Evolutionary conservation across 345 rosid genomes (phyloP), one percentile per base, ranked within the genome.

Genomic region (Camelina hispida): DNA sequence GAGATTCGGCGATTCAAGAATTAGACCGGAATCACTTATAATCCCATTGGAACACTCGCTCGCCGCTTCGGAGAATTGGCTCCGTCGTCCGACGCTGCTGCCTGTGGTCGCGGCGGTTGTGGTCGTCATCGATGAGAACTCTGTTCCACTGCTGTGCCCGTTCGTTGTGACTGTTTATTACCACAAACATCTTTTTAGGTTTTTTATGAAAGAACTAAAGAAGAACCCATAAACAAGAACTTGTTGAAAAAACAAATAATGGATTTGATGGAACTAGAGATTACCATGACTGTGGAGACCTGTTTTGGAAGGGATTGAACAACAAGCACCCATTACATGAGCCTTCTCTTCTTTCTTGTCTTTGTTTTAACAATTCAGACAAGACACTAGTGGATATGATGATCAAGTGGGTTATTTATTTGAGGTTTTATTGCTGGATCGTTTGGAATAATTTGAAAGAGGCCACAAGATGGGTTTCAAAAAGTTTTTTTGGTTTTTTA

Each of bases 31-130:
- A 43, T 44, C 43, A 46, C 47, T 71, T 28, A 74, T 59, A 17
- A 60, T 78, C 10, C 77, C 70, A 30, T 13, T 58, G 50, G 77
- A 77, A 18, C 20, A 63, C 28, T 87, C 86, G 51, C 87, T 87
- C 28, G 55, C 81, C 5, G 72, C 77, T 54, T 72, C 81, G 0
- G 90, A 89, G 53, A 81, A 71, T 55, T 86, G 89, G 53, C 89
- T 84, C 42, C 47, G 34, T 72, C 60, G 81, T 44, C 69, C 82
- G 6, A 63, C 54, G 54, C 88, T 85, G 56, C 83, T 78, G 67
- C 43, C 74, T 7, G 81, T 81, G 11, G 77, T 73, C 7, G 76
- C 69, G 3, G n/a, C 53, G 17, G 85, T 69, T 15, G 72, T 77
- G 66, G 28, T 20, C 14, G 76, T 77, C 42, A 44, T 16, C 46